A percentile compares a stretch with the other conserved stretches of the same genome.
Evolutionary conservation across 139 green algal species (phyloP).

Genomic region (Chlorella sorokiniana): DNA sequence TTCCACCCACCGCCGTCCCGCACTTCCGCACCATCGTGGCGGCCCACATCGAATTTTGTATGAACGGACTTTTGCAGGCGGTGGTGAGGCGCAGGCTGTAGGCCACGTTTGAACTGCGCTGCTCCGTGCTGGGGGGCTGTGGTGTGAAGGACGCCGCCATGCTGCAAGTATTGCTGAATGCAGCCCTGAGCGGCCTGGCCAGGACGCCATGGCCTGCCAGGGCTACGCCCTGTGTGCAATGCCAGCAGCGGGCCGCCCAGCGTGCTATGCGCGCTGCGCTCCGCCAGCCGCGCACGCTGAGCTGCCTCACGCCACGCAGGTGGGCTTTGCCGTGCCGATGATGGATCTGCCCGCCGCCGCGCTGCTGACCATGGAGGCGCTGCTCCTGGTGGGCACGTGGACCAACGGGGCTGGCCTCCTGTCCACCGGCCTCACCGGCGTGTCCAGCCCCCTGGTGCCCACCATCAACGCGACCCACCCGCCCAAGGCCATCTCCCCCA

Average conservation of each 20-base stretch:
- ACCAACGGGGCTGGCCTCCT: neutral
- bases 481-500: neutral
- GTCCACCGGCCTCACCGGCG: neutral
- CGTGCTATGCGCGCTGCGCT: too few relatives aligned
- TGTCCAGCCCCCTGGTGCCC: neutral
- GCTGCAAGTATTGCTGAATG: too few relatives aligned
- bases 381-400: neutral
- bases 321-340: neutral
- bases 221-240: too few relatives aligned
- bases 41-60: neutral
- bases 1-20: neutral
- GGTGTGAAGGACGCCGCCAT: too few relatives aligned
- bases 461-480: neutral
- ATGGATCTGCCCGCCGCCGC: neutral
- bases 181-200: too few relatives aligned
- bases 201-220: too few relatives aligned
- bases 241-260: too few relatives aligned
- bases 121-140: too few relatives aligned
- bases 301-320: too few relatives aligned
- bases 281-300: too few relatives aligned
- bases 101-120: too few relatives aligned
- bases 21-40: neutral
- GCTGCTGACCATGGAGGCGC: neutral
- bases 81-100: too few relatives aligned
- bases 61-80: neutral